phyloP scores from a whole-genome alignment of 106 monocot genomes.

The Narthecium ossifragum region DNA sequence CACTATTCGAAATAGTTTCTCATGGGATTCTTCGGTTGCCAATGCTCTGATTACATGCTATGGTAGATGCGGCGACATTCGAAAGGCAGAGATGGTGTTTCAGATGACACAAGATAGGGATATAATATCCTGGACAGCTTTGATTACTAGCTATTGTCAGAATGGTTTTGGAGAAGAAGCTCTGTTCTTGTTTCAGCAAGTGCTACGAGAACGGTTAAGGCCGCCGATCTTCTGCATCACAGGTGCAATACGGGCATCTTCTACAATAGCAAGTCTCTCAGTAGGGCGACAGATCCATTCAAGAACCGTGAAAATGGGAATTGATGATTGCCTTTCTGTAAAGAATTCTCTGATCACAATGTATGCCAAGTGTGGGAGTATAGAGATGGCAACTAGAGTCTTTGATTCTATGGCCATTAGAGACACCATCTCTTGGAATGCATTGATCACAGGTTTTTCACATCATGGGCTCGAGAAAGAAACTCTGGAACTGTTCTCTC shows the following conservation, averaged over 20 bases:
- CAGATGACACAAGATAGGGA: constrained; percentile 28
- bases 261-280: constrained; percentile 19
- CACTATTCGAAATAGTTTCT: constrained; percentile 32
- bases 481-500: constrained; percentile 34
- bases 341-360: constrained; percentile 61
- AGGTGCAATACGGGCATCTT: constrained; percentile 37
- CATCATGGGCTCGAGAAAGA: constrained; percentile 42
- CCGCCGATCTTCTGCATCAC: constrained; percentile 22
- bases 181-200: constrained; percentile 25
- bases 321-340: constrained; percentile 27
- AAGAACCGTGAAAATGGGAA: constrained; percentile 27
- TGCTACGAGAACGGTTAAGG: constrained; percentile 27
- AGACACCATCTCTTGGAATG: constrained; percentile 54
- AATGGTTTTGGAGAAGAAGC: constrained; percentile 29
- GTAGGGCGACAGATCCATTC: constrained; percentile 49
- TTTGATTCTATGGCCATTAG: constrained; percentile 39
- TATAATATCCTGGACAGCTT: constrained; percentile 44
- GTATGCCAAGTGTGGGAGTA: constrained; percentile 67
- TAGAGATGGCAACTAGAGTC: constrained; percentile 20
- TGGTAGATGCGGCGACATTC: constrained; percentile 37
- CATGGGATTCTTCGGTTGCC: constrained; percentile 24
- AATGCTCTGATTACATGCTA: constrained; percentile 56
- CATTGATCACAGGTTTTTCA: constrained; percentile 48
- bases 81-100: constrained; percentile 40
- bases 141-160: constrained; percentile 48